These are phyloP conservation scores for Fusarium fujikuroi DNA, from an alignment of 2,329 filamentous ascomycete species.

Conservation along the genomic window DNA sequence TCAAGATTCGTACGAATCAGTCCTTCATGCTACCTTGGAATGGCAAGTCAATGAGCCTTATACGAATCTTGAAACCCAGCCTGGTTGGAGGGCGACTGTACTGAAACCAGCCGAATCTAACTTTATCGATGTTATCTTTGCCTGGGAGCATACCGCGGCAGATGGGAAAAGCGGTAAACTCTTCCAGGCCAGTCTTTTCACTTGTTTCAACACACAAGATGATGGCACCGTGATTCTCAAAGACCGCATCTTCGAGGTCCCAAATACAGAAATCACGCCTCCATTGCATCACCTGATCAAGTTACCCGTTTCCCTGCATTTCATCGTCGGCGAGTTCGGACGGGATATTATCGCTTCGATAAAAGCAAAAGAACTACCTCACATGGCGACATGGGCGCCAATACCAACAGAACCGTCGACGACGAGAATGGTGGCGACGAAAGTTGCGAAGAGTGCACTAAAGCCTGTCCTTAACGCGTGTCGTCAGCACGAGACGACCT, in stretches of 20 bases:
- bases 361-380: neutral
- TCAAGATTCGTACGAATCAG: neutral
- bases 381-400: conserved; percentile 15
- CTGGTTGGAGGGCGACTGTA: conserved; percentile 5
- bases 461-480: neutral
- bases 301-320: neutral
- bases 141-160: conserved; percentile 21
- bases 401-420: neutral
- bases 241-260: conserved; percentile 10
- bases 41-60: conserved; percentile 12
- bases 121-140: conserved; percentile 21
- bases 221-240: neutral
- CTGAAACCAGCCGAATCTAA: neutral
- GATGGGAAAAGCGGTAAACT: conserved; percentile 26
- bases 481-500: conserved; percentile 6
- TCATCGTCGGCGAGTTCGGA: neutral
- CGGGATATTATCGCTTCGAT: neutral
- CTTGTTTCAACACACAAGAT: neutral
- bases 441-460: neutral
- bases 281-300: conserved; percentile 2
- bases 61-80: neutral
- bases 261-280: neutral
- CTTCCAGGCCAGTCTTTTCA: conserved; percentile 3
- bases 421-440: neutral
- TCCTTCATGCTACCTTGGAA: neutral